Base-by-base conservation (phyloP, 1,139 yeast species). In the Pichia sp. region DNA sequence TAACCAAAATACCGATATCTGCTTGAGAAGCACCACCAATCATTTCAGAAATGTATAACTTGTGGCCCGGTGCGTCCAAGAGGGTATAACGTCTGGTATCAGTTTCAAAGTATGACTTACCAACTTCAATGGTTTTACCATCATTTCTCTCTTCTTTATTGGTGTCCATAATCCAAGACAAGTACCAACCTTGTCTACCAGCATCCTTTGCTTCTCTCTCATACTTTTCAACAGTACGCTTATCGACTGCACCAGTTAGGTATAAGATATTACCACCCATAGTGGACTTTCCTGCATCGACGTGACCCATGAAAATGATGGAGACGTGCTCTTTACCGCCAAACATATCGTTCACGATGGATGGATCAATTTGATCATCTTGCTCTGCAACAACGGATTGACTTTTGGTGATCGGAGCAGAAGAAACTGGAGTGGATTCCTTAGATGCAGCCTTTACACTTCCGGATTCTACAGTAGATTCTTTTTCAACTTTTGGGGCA, bases 21-120 rank as follows among this genome's bases (percentile, higher is more conserved):
- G 97, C 98, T 68, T 91, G 99, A 29, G 98, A 87, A 11, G 98
- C 98, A 63, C 98, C 98, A 54, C 97, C 97, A 70, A 93, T 93
- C 98, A 91, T 91, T 63, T 88, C 94, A 39, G 96, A 86, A 47
- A 91, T 96, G 59, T 91, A 91, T 85, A 91, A 83, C 67, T 91
- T 91, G 69, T 91, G 99, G 33, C 99, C 99, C 47, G 99, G 99
- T 8, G 99, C 99, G 64, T 91, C 99, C 61, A 91, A 75, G 52
- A 91, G 87, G 32, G 98, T 88, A 69, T 91, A 91, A 64, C 97
- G 81, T 67, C 98, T 83, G 69, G 85, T 87, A 32, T 88, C 97
- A 43, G 98, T 91, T 68, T 91, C 98, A 53, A 91, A 91, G 59
- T 82, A 86, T 14, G 97, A 94, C 59, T 88, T 87, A 57, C 98